phyloP scores from a whole-genome alignment of 1,139 yeast genomes.

The Blastobotrys ciferrii region DNA sequence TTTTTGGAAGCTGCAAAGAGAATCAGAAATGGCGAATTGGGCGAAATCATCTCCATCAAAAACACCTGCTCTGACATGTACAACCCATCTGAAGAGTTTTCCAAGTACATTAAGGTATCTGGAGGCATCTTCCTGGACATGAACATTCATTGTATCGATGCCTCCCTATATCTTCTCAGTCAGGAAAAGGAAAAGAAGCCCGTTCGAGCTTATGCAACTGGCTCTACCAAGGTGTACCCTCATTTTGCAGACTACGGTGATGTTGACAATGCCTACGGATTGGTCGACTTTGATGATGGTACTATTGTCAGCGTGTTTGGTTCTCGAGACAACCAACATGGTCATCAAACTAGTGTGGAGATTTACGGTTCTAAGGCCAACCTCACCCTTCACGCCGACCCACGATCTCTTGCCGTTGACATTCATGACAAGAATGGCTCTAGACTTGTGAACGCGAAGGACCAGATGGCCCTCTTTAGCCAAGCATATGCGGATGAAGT shows the following conservation, averaged over 20 bases:
- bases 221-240: constrained; percentile 22
- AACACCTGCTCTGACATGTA: constrained; percentile 20
- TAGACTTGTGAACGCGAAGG: constrained; percentile 14
- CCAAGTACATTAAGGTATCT: constrained; percentile 21
- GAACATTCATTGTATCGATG: constrained; percentile 23
- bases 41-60: constrained; percentile 20
- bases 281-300: constrained; percentile 18
- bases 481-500: constrained; percentile 20
- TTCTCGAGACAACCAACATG: constrained; percentile 21
- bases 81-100: constrained; percentile 14
- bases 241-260: constrained; percentile 23
- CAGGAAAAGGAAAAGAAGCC: constrained; percentile 21
- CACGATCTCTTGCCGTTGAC: constrained; percentile 15
- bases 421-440: constrained; percentile 20
- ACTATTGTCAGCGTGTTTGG: constrained; percentile 17
- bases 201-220: constrained; percentile 21
- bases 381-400: constrained; percentile 6
- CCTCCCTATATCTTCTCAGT: constrained; percentile 21
- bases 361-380: constrained; percentile 21
- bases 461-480: constrained; percentile 18
- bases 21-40: constrained; percentile 21
- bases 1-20: constrained; percentile 18
- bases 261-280: constrained; percentile 24
- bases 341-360: constrained; percentile 23
- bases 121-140: constrained; percentile 27